Base-by-base conservation (phyloP, 257 asterid genomes). In the Petrea volubilis region DNA sequence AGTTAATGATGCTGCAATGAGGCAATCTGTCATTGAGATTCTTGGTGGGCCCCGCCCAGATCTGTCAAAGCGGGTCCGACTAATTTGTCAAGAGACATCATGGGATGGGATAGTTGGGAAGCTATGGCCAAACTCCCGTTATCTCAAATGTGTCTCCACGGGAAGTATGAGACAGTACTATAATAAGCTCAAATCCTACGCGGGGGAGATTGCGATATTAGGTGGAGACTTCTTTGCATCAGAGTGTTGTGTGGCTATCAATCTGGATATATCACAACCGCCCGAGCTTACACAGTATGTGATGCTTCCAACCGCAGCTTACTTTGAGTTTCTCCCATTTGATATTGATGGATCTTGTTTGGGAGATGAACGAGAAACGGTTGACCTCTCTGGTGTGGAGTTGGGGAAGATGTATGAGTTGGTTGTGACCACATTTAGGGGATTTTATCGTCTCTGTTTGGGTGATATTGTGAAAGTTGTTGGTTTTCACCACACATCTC, bases 141-240 rank as follows among this genome's bases (percentile, higher is more conserved):
- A 62, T 38, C 6, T 63, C 44, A 72, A 56, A 61, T 72, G 47
- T 72, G 63, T 72, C 23, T 25, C 70, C 25, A 62, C 77, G 18
- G 65, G 77, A 52, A 72, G 77, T 71, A 72, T 72, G 71, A 36
- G 17, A 1, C 77, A 62, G 14, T 72, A 72, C 64, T 62, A 38
- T 38, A 24, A 31, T 0, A 72, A 72, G 68, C 64, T 72, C 11
- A 27, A 62, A 62, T 61, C 51, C 20, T 72, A 72, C 52, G 40
- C 64, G 6, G 77, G 71, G 21, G 71, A 38, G 11, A 13, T 51
- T 18, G 43, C 77, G n/a, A 51, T 72, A n/a, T 20, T 62, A 72
- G 77, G 77, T 62, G 63, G 56, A 12, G 58, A 72, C 53, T 72
- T 62, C 56, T 72, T 72, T 62, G 77, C 77, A 62, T 72, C 77